Base-by-base conservation (phyloP, 1,139 yeast genomes). In the Nakaseomyces kungkrabaensis region DNA sequence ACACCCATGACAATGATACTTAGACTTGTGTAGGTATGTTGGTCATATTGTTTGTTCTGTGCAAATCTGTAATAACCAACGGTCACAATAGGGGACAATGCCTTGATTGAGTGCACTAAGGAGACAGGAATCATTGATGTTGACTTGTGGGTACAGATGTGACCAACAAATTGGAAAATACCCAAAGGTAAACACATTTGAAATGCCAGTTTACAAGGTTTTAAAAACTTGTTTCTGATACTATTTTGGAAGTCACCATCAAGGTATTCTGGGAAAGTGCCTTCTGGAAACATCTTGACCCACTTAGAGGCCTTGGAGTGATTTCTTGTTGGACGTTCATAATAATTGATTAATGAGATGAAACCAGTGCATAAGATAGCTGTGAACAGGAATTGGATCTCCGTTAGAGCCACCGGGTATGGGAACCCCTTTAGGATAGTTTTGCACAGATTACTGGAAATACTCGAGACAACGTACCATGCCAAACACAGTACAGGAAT, bases 161-260 rank as follows among this genome's bases (percentile, higher is more conserved):
- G 97, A 22, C 97, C 97, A 32, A 82, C 72, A 55, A 90, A 85
- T 70, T 90, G 97, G 68, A 90, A 90, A 52, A 82, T 71, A 3
- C 97, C 97, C 96, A 90, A 86, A 25, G 97, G 97, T 31, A 87
- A 76, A 0, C 95, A 86, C 34, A 92, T 80, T 50, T 72, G 64
- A 24, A 88, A 63, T 40, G 86, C 73, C 37, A 56, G 38, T 49
- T 55, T 57, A 41, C 58, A 49, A 2, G 67, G 63, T 33, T 51
- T 53, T 29, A 63, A 48, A 51, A 67, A 67, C 29, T 54, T 58
- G 17, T 57, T 43, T n/a, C 62, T 46, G 4, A 70, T 62, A 51
- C 68, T 63, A 9, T 55, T 52, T 32, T 51, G 48, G 48, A 62
- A 58, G 47, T 60, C 58, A 41, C 67, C 67, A 46, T 59, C 51